Conservation (phyloP, 768 basidiomycete species). For the Pleurotus djamor region DNA sequence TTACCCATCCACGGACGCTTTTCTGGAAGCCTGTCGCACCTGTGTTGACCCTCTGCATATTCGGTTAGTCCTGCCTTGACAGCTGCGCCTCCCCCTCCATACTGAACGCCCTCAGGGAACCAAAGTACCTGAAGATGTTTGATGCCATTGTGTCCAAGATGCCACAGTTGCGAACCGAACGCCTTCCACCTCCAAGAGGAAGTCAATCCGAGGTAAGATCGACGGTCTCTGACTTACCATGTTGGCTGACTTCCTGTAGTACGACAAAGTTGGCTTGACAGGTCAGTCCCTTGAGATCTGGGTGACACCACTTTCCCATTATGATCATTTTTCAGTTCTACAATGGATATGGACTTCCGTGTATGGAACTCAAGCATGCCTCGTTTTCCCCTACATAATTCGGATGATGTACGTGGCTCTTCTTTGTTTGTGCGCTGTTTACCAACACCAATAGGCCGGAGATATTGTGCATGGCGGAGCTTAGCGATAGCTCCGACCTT, state of each 20-base stretch:
- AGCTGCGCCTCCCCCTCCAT: neutral
- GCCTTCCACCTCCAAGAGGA: slow-evolving; percentile 84
- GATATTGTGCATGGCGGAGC: slow-evolving; percentile 86
- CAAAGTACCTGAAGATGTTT: slow-evolving; percentile 56
- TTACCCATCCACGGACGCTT: slow-evolving; percentile 50
- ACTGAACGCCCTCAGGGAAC: slow-evolving; percentile 33
- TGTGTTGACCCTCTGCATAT: slow-evolving; percentile 58
- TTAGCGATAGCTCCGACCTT: slow-evolving; percentile 82
- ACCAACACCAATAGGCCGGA: slow-evolving; percentile 58
- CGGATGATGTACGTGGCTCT: slow-evolving; percentile 64
- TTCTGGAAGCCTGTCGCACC: slow-evolving; percentile 53
- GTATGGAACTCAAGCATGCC: slow-evolving; percentile 70
- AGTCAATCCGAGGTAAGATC: slow-evolving; percentile 68
- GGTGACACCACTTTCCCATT: slow-evolving; percentile 5
- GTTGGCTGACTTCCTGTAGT: slow-evolving; percentile 35
- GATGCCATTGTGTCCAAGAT: slow-evolving; percentile 55
- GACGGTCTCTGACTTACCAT: neutral
- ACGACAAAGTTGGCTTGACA: slow-evolving; percentile 88
- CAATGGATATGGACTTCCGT: slow-evolving; percentile 81
- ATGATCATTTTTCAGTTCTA: slow-evolving; percentile 47
- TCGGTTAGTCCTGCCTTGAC: slow-evolving; percentile 33
- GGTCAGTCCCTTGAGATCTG: slow-evolving; percentile 37
- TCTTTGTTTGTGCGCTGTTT: slow-evolving; percentile 7
- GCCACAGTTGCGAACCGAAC: slow-evolving; percentile 67
- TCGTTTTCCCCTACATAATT: slow-evolving; percentile 76